Evolutionary conservation across 805 yeast species (phyloP), one percentile per base, ranked within the genome.

Genomic region (Kluyveromyces nonfermentans): DNA sequence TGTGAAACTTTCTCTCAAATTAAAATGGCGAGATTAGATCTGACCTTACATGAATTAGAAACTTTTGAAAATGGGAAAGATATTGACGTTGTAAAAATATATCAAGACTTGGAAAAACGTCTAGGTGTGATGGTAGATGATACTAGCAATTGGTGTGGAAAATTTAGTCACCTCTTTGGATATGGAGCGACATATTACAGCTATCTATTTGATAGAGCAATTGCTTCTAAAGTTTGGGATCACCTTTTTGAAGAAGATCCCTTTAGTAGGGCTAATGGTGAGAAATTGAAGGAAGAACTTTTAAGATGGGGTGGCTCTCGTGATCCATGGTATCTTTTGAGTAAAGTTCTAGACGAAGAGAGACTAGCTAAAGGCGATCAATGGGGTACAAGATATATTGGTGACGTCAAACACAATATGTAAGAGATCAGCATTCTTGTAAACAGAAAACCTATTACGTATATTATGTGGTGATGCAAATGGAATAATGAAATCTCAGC

Each of bases 141-240:
- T 16, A 68, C 74, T 50, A 80, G 95, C 1, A 81, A 80, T 20
- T 89, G 97, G 96, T 94, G 86, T 45, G 97, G 95, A 1, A 86
- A 82, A 57, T 89, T 93, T 64, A 95, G 96, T 1, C 98, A 93
- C 58, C 66, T 93, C 34, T 85, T 83, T 52, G 87, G 96, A 0
- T 93, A 93, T 57, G 97, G 97, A 1, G 85, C 97, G 0, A 85
- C 89, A 1, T 93, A 93, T 59, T 93, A 93, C 65, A 84, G 96
- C 25, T 93, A 93, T 59, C 63, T 93, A 41, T 74, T 93, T 44
- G 98, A 93, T 64, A 68, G 97, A 33, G 96, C 96, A 6, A 85
- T 93, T 50, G 97, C 97, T 0, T 77, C 87, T 20, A 80, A 79
- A 55, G 74, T 90, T 2, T 93, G 96, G 89, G 70, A 73, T 9